Evolutionary conservation across 169 alveolate genomes (phyloP), one percentile per base, ranked within the genome.

Genomic region (Plasmodium cynomolgi): DNA sequence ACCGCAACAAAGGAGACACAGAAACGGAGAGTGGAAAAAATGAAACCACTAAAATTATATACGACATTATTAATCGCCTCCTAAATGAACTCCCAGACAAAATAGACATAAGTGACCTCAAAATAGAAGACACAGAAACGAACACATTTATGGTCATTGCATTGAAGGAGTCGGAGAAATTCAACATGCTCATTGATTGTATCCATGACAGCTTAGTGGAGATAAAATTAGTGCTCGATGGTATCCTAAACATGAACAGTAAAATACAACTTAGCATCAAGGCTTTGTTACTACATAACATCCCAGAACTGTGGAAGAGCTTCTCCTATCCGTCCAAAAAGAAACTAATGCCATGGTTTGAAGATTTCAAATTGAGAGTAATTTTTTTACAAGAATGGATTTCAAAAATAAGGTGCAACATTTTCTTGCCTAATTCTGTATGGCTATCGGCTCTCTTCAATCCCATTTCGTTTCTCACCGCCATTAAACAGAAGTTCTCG

Each of bases 381-480:
- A 50, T n/a, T n/a, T 86, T 86, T 77, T 77, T 86, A 86, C 79
- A 86, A 86, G 93, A 86, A 75, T 86, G 93, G 93, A 26, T 86
- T 50, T 20, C 82, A 71, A 86, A 86, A 86, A 86, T 86, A 74
- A 34, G 93, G 44, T 77, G 81, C 68, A 74, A 77, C 31, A 34
- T 75, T 37, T 86, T 75, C 44, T 39, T 86, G 33, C 93, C 93
- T 5, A 86, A 39, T 80, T 83, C 92, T 72, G 88, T 82, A 20
- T 97, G 98, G 97, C 95, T 98, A 82, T 93, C 99, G 6, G 99
- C 98, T 73, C 97, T 98, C 71, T 98, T 98, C 96, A 98, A 98
- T 92, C 99, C 99, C 47, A 98, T 98, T 99, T 97, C 99, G 20
- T 98, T 98, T 93, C 94, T 98, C 72, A 98, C 99, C 7, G 99